Conservation (phyloP, 371 early-diverging fungal genomes). For the Saksenaea vasiformis region DNA sequence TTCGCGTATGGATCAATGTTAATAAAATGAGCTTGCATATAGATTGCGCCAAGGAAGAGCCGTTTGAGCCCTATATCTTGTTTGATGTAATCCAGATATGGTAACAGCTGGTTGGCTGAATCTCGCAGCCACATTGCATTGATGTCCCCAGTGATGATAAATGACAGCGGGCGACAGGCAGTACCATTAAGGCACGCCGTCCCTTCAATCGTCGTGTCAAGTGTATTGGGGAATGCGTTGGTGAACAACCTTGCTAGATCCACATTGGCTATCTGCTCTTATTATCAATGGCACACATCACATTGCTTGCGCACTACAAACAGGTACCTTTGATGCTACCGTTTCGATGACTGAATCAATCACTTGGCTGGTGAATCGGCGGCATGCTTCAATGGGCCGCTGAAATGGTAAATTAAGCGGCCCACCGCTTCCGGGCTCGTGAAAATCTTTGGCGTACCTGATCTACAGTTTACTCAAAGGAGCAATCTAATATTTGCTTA, state of each 20-base stretch:
- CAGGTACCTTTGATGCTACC: slow-evolving; percentile 39
- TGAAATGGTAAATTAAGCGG: slow-evolving; percentile 42
- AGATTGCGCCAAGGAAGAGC: slow-evolving; percentile 52
- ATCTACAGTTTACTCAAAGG: background rate
- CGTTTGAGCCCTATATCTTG: slow-evolving; percentile 39
- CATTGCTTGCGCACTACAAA: background rate
- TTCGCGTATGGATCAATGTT: slow-evolving; percentile 51
- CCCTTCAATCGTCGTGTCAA: slow-evolving; percentile 59
- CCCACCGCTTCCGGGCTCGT: slow-evolving; percentile 45
- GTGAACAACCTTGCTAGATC: slow-evolving; percentile 58
- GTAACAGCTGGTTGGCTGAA: slow-evolving; percentile 65
- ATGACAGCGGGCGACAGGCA: slow-evolving; percentile 47
- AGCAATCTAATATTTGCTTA: background rate
- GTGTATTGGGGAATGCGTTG: slow-evolving; percentile 59
- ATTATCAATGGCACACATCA: background rate
- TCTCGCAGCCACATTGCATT: slow-evolving; percentile 73
- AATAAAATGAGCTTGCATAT: slow-evolving; percentile 60
- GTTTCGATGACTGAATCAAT: slow-evolving; percentile 40
- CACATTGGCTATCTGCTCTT: slow-evolving; percentile 34
- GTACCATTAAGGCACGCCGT: slow-evolving; percentile 27
- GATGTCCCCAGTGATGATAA: slow-evolving; percentile 70
- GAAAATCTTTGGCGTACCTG: slow-evolving; percentile 31
- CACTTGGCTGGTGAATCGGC: slow-evolving; percentile 41
- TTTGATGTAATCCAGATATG: slow-evolving; percentile 52
- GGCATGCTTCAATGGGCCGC: slow-evolving; percentile 42